phyloP scores from a whole-genome alignment of 768 basidiomycete genomes.

The Clathrus columnatus region DNA sequence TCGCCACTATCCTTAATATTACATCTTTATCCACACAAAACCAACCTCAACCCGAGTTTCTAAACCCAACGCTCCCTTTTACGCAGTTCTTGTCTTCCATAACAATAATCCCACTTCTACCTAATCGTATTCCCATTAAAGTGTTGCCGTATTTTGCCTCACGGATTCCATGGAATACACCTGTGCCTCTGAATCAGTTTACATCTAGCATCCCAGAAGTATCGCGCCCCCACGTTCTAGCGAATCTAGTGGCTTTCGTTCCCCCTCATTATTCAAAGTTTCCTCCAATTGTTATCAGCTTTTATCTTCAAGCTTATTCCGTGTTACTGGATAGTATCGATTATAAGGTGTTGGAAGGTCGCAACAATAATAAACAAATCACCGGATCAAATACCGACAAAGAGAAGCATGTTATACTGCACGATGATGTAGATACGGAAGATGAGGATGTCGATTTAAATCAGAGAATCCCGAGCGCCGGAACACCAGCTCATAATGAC shows the following conservation, averaged over 20 bases:
- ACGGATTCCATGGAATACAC: conserved; percentile 13
- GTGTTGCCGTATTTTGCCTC: conserved; percentile 58
- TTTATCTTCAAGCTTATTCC: conserved; percentile 48
- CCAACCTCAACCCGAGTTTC: neutral
- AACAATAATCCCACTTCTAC: conserved; percentile 67
- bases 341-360: neutral
- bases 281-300: conserved; percentile 33
- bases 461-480: conserved; percentile 13
- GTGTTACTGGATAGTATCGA: conserved; percentile 39
- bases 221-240: conserved; percentile 44
- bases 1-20: conserved; percentile 1
- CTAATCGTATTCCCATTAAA: conserved; percentile 58
- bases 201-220: conserved; percentile 19
- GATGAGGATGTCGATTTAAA: conserved; percentile 38
- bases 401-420: neutral
- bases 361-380: neutral
- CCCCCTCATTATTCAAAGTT: conserved; percentile 51
- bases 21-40: neutral
- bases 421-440: conserved; percentile 15
- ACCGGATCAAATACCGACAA: neutral
- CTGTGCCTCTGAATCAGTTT: conserved; percentile 23
- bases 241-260: conserved; percentile 61
- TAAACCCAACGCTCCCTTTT: conserved; percentile 24
- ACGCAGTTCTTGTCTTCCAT: conserved; percentile 41
- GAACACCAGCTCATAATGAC: too few species aligned